Base-by-base conservation (phyloP, 768 basidiomycete species). In the Lepiota subincarnata region DNA sequence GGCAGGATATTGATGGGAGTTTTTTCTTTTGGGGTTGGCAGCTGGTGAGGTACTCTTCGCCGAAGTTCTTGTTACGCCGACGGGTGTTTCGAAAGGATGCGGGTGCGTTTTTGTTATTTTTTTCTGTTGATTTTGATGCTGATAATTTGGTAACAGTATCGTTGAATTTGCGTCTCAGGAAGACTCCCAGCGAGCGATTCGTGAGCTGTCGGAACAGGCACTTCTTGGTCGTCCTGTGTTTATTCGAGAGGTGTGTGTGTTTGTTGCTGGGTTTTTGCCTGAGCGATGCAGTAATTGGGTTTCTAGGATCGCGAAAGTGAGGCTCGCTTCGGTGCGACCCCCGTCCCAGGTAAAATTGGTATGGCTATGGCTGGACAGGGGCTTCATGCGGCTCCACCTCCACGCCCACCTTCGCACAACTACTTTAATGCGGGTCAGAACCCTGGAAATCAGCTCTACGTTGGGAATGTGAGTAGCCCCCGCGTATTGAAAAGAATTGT, bases 21-120 rank as follows among this genome's bases (percentile, higher is more conserved):
- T 81, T 90, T 87, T 89, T 82, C 78, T 84, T 81, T 85, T 78
- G 83, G 84, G 85, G 76, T 84, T 80, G 81, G 83, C 86, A 96
- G 96, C 92, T 85, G 96, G 96, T 81, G 94, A 95, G 80, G 95
- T 98, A 68, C 87, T 96, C 72, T 99, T 99, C 84, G 91, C 96
- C 82, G 96, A 99, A 86, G 93, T 99, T 63, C 84, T 99, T 66
- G 78, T 94, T 62, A 97, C 97, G 5, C 96, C 96, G 13, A 95
- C 90, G 18, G 96, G 96, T 26, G 83, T 96, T 50, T 98, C 95
- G 20, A 99, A 99, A 71, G 96, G 96, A 68, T 99, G 96, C 86
- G 96, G 96, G 97, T 98, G 64, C 73, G 95, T 81, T 6, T 18
- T 38, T 38, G 47, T 42, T 35, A 40, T 13, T 43, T 35, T 55